Conservation (phyloP, 176 grass and related monocot species). For the Carex pumila region DNA sequence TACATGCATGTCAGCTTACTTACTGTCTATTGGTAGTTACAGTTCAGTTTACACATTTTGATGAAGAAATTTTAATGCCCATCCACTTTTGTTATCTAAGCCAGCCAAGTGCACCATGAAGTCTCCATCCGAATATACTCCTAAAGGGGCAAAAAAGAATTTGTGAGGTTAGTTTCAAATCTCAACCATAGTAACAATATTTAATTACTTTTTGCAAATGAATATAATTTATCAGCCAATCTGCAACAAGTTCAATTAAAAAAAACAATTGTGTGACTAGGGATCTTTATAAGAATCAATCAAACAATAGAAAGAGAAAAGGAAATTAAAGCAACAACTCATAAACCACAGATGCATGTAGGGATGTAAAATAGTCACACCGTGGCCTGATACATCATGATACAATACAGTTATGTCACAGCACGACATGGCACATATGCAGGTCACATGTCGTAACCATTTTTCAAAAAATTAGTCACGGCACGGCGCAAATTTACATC, state of each 20-base stretch:
- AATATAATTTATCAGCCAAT: background rate
- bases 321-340: background rate
- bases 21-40: constrained; percentile 1
- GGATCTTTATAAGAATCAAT: background rate
- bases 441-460: no score
- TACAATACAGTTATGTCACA: no score
- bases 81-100: constrained; percentile 65
- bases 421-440: no score
- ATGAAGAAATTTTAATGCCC: constrained; percentile 48
- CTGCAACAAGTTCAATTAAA: background rate
- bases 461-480: no score
- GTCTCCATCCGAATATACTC: constrained; percentile 83
- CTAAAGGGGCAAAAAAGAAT: background rate
- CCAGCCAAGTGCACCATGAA: constrained; percentile 95
- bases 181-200: background rate
- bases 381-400: no score
- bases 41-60: constrained; percentile 16
- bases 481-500: no score
- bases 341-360: background rate
- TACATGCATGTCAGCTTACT: background rate
- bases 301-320: background rate
- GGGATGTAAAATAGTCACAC: no score
- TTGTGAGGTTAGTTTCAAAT: background rate
- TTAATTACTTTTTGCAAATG: background rate
- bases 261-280: background rate